phyloP scores from a whole-genome alignment of 176 grass and related monocot genomes.

The Zoysia japonica region DNA sequence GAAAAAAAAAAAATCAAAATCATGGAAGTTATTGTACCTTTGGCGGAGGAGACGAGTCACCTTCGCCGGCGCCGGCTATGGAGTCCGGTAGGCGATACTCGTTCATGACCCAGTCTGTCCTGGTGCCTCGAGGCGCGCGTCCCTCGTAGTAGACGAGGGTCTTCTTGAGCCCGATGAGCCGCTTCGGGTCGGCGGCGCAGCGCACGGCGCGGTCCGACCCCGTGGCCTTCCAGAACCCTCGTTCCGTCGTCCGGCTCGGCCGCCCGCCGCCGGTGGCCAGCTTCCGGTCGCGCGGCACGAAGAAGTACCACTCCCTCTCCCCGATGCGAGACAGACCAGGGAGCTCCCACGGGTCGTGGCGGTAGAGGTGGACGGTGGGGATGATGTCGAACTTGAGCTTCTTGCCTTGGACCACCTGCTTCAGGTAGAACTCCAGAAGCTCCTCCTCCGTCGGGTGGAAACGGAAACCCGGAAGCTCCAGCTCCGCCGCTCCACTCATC shows the following conservation, averaged over 20 bases:
- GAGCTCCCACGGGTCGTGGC: constrained; percentile 80
- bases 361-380: constrained; percentile 78
- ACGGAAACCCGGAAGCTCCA: constrained; percentile 66
- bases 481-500: constrained; percentile 19
- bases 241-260: constrained; percentile 80
- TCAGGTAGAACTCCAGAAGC: constrained; percentile 92
- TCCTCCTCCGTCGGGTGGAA: constrained; percentile 92
- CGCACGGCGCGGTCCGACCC: constrained; percentile 82
- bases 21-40: no score
- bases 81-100: constrained; percentile 82
- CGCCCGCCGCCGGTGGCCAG: constrained; percentile 53
- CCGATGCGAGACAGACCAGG: constrained; percentile 69
- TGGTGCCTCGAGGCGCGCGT: constrained; percentile 69
- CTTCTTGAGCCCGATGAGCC: constrained; percentile 94
- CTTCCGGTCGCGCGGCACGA: constrained; percentile 82
- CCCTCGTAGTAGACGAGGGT: constrained; percentile 92
- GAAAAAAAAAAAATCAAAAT: no score
- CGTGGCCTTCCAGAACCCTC: constrained; percentile 97
- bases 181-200: constrained; percentile 72
- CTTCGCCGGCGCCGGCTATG: no score
- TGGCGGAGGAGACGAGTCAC: no score
- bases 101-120: constrained; percentile 98
- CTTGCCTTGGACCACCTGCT: constrained; percentile 45
- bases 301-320: constrained; percentile 98
- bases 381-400: constrained; percentile 89